Conservation (phyloP, 2,329 filamentous ascomycete species). For the Cladosporium sp. region DNA sequence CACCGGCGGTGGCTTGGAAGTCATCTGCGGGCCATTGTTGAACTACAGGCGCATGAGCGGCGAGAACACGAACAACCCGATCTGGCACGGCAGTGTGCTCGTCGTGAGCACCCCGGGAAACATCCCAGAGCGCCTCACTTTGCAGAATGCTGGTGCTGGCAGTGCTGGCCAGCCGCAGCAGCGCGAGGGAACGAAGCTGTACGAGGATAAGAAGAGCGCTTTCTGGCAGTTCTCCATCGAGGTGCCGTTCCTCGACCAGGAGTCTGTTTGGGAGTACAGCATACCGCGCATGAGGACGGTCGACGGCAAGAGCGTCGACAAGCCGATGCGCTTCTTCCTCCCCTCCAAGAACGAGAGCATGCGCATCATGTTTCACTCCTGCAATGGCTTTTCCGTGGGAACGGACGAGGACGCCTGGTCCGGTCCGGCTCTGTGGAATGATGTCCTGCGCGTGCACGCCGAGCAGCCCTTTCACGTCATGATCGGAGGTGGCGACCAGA, state of each 20-base stretch:
- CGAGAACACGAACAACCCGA: slow-evolving; percentile 38
- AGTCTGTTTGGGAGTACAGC: slow-evolving; percentile 75
- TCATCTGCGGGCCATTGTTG: slow-evolving; percentile 68
- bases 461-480: slow-evolving; percentile 62
- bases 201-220: slow-evolving; percentile 54
- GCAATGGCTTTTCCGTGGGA: slow-evolving; percentile 64
- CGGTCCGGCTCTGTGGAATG: slow-evolving; percentile 58
- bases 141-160: slow-evolving; percentile 40
- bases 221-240: slow-evolving; percentile 58
- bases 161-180: slow-evolving; percentile 24
- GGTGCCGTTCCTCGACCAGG: slow-evolving; percentile 65
- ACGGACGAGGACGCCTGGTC: slow-evolving; percentile 61
- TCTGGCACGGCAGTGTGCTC: slow-evolving; percentile 82
- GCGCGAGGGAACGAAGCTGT: slow-evolving; percentile 51
- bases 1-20: slow-evolving; percentile 45
- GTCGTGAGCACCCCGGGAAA: slow-evolving; percentile 74
- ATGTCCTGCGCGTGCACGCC: slow-evolving; percentile 58
- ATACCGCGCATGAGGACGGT: slow-evolving; percentile 57
- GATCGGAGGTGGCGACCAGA: slow-evolving; percentile 89
- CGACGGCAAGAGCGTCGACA: slow-evolving; percentile 21
- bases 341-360: slow-evolving; percentile 60
- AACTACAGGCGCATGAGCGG: slow-evolving; percentile 74
- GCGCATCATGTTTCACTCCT: slow-evolving; percentile 67
- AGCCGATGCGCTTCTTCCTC: slow-evolving; percentile 51
- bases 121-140: slow-evolving; percentile 55